Evolutionary conservation across 108 stramenopile species (phyloP).

Genomic region (Nitzschia putrida): DNA sequence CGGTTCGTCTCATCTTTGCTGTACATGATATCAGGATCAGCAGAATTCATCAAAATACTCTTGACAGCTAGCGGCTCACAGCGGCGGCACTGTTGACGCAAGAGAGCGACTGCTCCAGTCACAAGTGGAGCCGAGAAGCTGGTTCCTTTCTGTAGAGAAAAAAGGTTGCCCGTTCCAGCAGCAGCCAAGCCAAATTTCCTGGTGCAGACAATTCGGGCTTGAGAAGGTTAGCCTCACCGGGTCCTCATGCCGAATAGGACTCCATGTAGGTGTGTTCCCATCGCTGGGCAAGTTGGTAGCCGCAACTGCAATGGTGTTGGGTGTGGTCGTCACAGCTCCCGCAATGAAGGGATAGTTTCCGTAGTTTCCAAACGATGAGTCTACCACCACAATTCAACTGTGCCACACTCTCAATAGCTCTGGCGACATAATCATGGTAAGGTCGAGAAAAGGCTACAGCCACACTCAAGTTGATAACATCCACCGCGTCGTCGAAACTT

Average conservation of each 20-base stretch:
- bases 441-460: background rate
- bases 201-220: constrained; percentile 42
- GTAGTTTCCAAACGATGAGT: constrained; percentile 26
- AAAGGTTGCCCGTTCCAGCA: constrained; percentile 3
- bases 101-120: constrained; percentile 73
- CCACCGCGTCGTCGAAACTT: constrained; percentile 11
- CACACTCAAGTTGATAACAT: constrained; percentile 26
- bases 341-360: constrained; percentile 33
- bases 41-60: constrained; percentile 36
- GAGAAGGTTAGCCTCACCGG: constrained; percentile 24
- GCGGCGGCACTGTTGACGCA: constrained; percentile 29
- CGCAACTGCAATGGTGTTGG: constrained; percentile 26
- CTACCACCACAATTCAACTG: constrained; percentile 6
- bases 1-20: background rate
- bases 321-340: constrained; percentile 11
- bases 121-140: constrained; percentile 79
- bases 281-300: constrained; percentile 19
- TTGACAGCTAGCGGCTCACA: constrained; percentile 42
- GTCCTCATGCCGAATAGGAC: constrained; percentile 29
- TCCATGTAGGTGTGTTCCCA: constrained; percentile 6
- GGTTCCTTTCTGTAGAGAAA: constrained; percentile 37
- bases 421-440: constrained; percentile 14
- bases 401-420: constrained; percentile 20
- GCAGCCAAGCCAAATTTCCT: constrained; percentile 9
- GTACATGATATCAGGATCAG: constrained; percentile 20